phyloP scores from a whole-genome alignment of 2,329 filamentous ascomycete species.

The Pyrenochaeta sp. region DNA sequence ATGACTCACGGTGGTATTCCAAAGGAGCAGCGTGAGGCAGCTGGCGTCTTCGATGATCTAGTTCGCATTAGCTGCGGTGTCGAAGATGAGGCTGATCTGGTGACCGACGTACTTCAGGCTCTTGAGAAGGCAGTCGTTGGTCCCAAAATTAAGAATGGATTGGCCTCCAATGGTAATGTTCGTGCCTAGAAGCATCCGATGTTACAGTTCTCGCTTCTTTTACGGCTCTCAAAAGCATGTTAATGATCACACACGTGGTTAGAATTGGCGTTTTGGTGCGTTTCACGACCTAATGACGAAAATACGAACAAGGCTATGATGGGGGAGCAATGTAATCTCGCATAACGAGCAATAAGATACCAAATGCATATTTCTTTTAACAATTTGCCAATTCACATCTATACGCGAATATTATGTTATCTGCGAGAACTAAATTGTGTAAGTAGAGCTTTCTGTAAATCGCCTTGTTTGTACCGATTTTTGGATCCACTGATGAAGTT shows the following conservation, averaged over 20 bases:
- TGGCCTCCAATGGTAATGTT: slow-evolving; percentile 2
- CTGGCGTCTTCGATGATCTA: slow-evolving; percentile 94
- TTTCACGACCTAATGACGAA: neutral
- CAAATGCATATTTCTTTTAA: slow-evolving; percentile 4
- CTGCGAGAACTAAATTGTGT: too few relatives aligned
- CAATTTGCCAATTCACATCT: too few relatives aligned
- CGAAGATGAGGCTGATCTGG: slow-evolving; percentile 87
- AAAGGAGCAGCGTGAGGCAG: slow-evolving; percentile 85
- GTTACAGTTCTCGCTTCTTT: too few relatives aligned
- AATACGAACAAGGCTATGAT: neutral
- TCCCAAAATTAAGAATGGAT: slow-evolving; percentile 49
- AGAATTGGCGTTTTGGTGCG: neutral
- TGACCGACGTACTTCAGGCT: slow-evolving; percentile 81
- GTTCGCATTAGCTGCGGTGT: slow-evolving; percentile 93
- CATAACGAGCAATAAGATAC: slow-evolving; percentile 1
- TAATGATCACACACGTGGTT: neutral
- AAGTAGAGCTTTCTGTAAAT: too few relatives aligned
- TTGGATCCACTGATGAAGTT: too few relatives aligned
- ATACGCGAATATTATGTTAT: too few relatives aligned
- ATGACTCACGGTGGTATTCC: slow-evolving; percentile 99
- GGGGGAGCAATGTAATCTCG: neutral
- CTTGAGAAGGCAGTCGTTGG: slow-evolving; percentile 76
- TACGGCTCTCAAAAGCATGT: neutral
- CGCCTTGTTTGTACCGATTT: too few relatives aligned
- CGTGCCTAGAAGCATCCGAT: neutral